A percentile compares a stretch with the other conserved stretches of the same genome.
These are phyloP conservation scores for Crithidia brevicula DNA, from an alignment of 208 protist species.

Conservation along the genomic window DNA sequence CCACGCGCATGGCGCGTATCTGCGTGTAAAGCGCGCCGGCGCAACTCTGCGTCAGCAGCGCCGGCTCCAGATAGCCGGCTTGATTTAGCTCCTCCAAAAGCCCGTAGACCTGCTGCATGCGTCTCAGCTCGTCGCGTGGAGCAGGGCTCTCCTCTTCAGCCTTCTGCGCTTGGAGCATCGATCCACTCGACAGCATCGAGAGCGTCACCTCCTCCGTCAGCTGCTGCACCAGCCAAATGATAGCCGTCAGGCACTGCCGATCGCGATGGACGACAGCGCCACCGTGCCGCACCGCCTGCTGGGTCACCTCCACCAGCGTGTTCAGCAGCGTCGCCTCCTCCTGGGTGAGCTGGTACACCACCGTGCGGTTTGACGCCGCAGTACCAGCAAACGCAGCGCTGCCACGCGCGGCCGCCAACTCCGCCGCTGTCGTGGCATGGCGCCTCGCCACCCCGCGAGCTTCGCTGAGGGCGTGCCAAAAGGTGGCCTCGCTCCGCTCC, in stretches of 20 bases:
- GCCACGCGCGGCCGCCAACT: constrained; percentile 46
- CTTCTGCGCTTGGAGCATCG: constrained; percentile 6
- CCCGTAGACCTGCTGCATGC: constrained; percentile 57
- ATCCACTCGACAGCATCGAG: constrained; percentile 34
- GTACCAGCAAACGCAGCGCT: constrained; percentile 18
- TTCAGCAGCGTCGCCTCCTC: constrained; percentile 57
- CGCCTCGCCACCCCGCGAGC: constrained; percentile 39
- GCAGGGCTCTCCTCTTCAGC: constrained; percentile 25
- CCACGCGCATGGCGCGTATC: constrained; percentile 61
- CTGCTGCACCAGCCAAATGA: constrained; percentile 52
- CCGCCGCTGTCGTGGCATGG: constrained; percentile 47
- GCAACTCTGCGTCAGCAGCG: constrained; percentile 47
- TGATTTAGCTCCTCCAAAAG: constrained; percentile 65
- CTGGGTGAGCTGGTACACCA: constrained; percentile 68
- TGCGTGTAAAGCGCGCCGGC: constrained; percentile 52
- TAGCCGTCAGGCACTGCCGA: constrained; percentile 51
- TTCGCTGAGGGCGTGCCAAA: constrained; percentile 62
- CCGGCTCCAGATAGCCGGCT: constrained; percentile 58
- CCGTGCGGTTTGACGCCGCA: constrained; percentile 36
- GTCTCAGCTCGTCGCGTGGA: constrained; percentile 27
- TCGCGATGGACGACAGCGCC: constrained; percentile 55
- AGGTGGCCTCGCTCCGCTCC: constrained; percentile 58
- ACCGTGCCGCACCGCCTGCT: constrained; percentile 45
- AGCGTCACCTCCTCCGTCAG: constrained; percentile 61
- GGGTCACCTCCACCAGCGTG: constrained; percentile 35